A percentile compares a stretch with the other conserved stretches of the same genome.
phyloP scores from a whole-genome alignment of 2,329 filamentous ascomycete species.

The Pseudogymnoascus sp. region DNA sequence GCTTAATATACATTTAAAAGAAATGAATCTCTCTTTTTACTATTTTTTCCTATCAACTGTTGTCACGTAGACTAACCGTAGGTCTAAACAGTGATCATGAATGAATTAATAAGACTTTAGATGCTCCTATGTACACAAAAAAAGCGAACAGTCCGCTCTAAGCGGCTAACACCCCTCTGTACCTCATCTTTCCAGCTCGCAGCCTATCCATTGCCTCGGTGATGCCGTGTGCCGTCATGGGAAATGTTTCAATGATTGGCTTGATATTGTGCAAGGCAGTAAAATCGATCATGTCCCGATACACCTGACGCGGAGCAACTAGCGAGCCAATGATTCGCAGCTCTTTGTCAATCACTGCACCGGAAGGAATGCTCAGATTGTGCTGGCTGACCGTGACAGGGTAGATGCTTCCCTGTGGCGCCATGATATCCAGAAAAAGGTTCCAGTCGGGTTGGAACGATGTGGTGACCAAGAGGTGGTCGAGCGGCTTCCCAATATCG shows the following conservation, averaged over 20 bases:
- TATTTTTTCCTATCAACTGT: not conserved
- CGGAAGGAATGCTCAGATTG: conserved; percentile 25
- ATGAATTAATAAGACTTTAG: not conserved
- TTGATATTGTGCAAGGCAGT: conserved; percentile 52
- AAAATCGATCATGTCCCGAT: conserved; percentile 53
- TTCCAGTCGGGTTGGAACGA: conserved; percentile 49
- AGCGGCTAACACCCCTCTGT: conserved; percentile 37
- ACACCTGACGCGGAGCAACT: conserved; percentile 36
- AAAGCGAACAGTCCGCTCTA: not conserved
- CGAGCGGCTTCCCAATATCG: conserved; percentile 19
- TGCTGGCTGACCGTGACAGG: conserved; percentile 58
- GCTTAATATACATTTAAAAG: not conserved
- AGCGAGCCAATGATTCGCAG: conserved; percentile 25
- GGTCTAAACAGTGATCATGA: not conserved
- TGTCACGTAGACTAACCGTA: not conserved
- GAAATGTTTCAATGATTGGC: conserved; percentile 50
- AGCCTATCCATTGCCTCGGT: conserved; percentile 51
- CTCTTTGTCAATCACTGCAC: conserved; percentile 22
- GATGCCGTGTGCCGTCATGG: conserved; percentile 44
- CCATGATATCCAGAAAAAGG: conserved; percentile 53
- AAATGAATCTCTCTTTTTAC: not conserved
- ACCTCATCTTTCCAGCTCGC: conserved; percentile 47
- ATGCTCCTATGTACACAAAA: not conserved
- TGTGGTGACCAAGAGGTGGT: conserved; percentile 27
- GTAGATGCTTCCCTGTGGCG: conserved; percentile 52